Base-by-base conservation (phyloP, 139 green algal species). In the Coelastrella sp. region DNA sequence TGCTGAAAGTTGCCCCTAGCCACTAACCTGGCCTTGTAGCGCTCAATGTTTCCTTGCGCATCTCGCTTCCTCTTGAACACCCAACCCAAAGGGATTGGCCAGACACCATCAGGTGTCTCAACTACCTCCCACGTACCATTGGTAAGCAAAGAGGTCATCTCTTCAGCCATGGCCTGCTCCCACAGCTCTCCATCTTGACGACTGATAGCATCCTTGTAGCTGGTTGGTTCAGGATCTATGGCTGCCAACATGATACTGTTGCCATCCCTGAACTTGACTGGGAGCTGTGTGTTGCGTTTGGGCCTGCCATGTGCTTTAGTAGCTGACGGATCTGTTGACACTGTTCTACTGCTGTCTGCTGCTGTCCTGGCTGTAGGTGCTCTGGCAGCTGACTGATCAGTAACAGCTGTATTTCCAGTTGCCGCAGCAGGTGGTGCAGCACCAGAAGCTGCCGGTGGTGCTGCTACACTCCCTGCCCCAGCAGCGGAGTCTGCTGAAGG, bases 11-110 rank as follows among this genome's bases (percentile, higher is more conserved):
- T 91, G n/a, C 89, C 89, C 73, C 92, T 92, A 34, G 85, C 87
- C 6, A 94, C 88, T 15, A 93, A 77, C 4, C 89, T 72, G 6
- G 88, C 87, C 81, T 93, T 94, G 80, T 89, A 92, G 4, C 88
- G 64, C 85, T 88, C 87, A 32, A 92, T 88, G 41, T 84, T 89
- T 40, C 87, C 87, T 41, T 77, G 19, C 1, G 45, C 50, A 34
- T 86, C 75, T 0, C 74, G 38, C 84, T 92, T 92, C 4, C 87
- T 34, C 73, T 89, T 90, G 82, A 74, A 91, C 0, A 91, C 85
- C 84, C 89, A 92, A 40, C 87, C 88, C n/a, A 59, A 23, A 62
- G 80, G 81, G 40, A 92, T 78, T 2, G 75, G 30, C 43, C 45
- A 71, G 3, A 34, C 23, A 43, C 37, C 67, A 23, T 19, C 15